These are phyloP conservation scores for Exophiala oligosperma DNA, from an alignment of 2,329 filamentous ascomycete species.

Conservation along the genomic window DNA sequence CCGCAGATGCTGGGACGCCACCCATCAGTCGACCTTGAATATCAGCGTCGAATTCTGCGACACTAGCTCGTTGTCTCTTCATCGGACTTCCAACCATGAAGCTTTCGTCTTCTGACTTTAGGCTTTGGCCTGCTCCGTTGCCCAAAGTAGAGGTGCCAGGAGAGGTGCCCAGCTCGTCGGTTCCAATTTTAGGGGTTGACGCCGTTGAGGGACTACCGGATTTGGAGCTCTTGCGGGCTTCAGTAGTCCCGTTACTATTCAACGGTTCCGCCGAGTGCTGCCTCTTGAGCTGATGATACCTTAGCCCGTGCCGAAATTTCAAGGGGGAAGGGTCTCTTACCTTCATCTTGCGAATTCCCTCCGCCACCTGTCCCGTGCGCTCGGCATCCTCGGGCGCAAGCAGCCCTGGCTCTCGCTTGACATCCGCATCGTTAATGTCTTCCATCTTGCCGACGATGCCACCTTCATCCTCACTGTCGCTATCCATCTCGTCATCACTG, in stretches of 20 bases:
- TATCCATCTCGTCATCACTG: constrained; percentile 68
- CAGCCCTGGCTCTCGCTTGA: constrained; percentile 46
- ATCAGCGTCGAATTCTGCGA: constrained; percentile 43
- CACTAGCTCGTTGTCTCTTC: constrained; percentile 49
- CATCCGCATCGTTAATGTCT: constrained; percentile 58
- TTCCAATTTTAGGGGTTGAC: constrained; percentile 36
- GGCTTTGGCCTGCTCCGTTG: constrained; percentile 16
- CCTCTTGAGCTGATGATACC: constrained; percentile 58
- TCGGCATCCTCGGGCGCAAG: constrained; percentile 63
- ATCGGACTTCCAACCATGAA: constrained; percentile 46
- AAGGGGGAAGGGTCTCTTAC: constrained; percentile 42
- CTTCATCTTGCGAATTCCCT: constrained; percentile 67
- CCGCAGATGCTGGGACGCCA: constrained; percentile 33
- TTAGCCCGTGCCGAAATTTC: constrained; percentile 29
- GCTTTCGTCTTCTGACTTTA: constrained; percentile 34
- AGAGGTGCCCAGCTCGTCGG: constrained; percentile 38
- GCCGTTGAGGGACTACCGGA: constrained; percentile 40
- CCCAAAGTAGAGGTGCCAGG: constrained; percentile 31
- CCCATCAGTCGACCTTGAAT: constrained; percentile 42
- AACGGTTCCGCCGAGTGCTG: constrained; percentile 63
- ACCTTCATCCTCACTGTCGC: constrained; percentile 71
- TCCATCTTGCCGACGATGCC: constrained; percentile 65
- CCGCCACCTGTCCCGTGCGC: constrained; percentile 61
- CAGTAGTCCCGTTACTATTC: constrained; percentile 36
- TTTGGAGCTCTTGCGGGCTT: constrained; percentile 43